Base-by-base conservation (phyloP, 1,284 basidiomycete genomes). In the Pseudozyma sp. region DNA sequence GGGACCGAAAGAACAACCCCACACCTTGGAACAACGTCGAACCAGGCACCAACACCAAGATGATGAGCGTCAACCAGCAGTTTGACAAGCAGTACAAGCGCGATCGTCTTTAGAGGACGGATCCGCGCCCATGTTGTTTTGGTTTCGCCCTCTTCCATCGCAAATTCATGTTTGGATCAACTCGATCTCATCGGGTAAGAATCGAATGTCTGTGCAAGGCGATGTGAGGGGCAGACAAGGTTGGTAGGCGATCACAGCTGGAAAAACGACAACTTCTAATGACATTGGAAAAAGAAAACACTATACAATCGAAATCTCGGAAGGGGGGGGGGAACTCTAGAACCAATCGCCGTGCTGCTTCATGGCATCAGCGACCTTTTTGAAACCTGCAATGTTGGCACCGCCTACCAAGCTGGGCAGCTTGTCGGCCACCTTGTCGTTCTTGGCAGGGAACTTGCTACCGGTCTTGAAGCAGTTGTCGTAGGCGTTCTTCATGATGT, bases 381-480 rank as follows among this genome's bases (percentile, higher is more conserved):
- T 82, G 86, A 92, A 92, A 8, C 90, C 91, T 65, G 90, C 90
- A 56, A 92, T 89, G 86, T 93, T 93, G 78, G 91, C 90, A 52
- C 91, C 91, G 37, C 87, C 86, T 45, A 92, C 87, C 67, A 92
- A 86, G 61, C 88, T 90, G 7, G 90, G 90, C 5, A 81, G 29
- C 56, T 71, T 66, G 42, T 72, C 59, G 14, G 69, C 37, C 44
- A 69, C 55, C 19, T 57, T 49, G 44, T 88, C 86, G 53, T 82
- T 85, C 56, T 87, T 88, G 51, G 88, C 87, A 35, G 88, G 87
- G 88, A 88, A 92, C 80, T 89, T 87, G 77, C 85, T 84, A 58
- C 90, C 91, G 67, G 88, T 89, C 42, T 71, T 80, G 86, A 88
- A 92, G 85, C 89, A 90, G 73, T 89, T 89, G 9, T 71, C 81